phyloP scores from a whole-genome alignment of 2,329 filamentous ascomycete species.

The Simplicillium aogashimaense region DNA sequence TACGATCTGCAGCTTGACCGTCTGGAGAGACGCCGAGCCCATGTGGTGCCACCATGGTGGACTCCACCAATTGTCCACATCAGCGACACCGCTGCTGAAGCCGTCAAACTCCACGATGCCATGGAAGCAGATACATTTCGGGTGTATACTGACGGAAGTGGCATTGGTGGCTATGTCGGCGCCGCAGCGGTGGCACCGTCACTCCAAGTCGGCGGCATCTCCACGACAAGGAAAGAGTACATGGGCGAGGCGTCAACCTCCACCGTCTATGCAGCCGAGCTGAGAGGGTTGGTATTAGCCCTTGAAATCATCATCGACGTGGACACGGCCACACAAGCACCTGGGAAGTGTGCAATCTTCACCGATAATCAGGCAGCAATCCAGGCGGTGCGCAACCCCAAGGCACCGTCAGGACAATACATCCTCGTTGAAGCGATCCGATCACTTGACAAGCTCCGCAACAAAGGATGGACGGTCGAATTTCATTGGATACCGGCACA shows the following conservation, averaged over 20 bases:
- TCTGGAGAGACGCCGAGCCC: constrained; percentile 7
- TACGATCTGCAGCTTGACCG: constrained; percentile 5
- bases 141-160: constrained; percentile 6
- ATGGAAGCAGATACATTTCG: constrained; percentile 10
- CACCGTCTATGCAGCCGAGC: constrained; percentile 18
- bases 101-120: constrained; percentile 4
- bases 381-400: constrained; percentile 15
- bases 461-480: constrained; percentile 5
- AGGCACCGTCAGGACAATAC: constrained; percentile 17
- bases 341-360: constrained; percentile 15
- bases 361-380: constrained; percentile 21
- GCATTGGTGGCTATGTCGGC: constrained; percentile 9
- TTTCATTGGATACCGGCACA: constrained; percentile 12
- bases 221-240: constrained; percentile 11
- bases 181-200: constrained; percentile 13
- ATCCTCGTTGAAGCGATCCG: constrained; percentile 13
- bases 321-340: constrained; percentile 3
- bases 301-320: constrained; percentile 14
- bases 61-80: not conserved
- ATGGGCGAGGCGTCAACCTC: constrained; percentile 15
- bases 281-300: constrained; percentile 15
- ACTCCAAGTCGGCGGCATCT: constrained; percentile 5
- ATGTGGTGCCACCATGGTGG: constrained; percentile 5
- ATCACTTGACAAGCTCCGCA: constrained; percentile 8
- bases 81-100: not conserved